Evolutionary conservation across 2,329 filamentous ascomycete genomes (phyloP).

Genomic region (Corinectria fuckeliana): DNA sequence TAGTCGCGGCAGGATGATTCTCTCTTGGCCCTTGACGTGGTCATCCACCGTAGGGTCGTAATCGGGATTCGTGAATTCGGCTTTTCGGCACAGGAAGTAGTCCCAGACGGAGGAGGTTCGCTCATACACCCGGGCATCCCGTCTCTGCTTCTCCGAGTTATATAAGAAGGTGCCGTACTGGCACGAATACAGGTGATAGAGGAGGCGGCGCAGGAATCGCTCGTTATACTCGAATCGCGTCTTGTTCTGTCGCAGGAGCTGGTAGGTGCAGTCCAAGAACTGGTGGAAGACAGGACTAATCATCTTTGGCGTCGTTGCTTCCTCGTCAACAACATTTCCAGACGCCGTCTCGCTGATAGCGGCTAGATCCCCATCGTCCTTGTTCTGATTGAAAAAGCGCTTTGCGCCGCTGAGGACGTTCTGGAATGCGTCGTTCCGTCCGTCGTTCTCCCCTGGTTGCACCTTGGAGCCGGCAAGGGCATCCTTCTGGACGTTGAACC

Average conservation of each 20-base stretch:
- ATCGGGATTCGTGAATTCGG: slow-evolving; percentile 81
- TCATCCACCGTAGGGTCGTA: slow-evolving; percentile 82
- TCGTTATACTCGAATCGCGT: slow-evolving; percentile 96
- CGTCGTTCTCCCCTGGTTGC: slow-evolving; percentile 67
- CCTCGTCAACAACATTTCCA: slow-evolving; percentile 55
- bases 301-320: slow-evolving; percentile 84
- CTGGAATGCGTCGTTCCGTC: slow-evolving; percentile 77
- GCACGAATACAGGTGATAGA: slow-evolving; percentile 94
- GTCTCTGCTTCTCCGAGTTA: slow-evolving; percentile 90
- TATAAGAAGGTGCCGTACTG: slow-evolving; percentile 97
- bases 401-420: slow-evolving; percentile 87
- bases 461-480: slow-evolving; percentile 69
- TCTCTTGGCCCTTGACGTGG: slow-evolving; percentile 77
- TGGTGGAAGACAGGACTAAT: slow-evolving; percentile 97
- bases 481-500: slow-evolving; percentile 90
- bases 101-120: slow-evolving; percentile 91
- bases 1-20: slow-evolving; percentile 80
- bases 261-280: slow-evolving; percentile 93
- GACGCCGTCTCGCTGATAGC: slow-evolving; percentile 49
- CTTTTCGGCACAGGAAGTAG: slow-evolving; percentile 83
- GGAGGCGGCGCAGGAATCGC: slow-evolving; percentile 82
- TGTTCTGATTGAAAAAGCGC: slow-evolving; percentile 82
- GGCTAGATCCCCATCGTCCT: slow-evolving; percentile 69
- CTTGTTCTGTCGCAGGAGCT: slow-evolving; percentile 84
- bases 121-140: slow-evolving; percentile 71